These are phyloP conservation scores for Geotrichum ghanense DNA, from an alignment of 805 yeast species.

Conservation along the genomic window DNA sequence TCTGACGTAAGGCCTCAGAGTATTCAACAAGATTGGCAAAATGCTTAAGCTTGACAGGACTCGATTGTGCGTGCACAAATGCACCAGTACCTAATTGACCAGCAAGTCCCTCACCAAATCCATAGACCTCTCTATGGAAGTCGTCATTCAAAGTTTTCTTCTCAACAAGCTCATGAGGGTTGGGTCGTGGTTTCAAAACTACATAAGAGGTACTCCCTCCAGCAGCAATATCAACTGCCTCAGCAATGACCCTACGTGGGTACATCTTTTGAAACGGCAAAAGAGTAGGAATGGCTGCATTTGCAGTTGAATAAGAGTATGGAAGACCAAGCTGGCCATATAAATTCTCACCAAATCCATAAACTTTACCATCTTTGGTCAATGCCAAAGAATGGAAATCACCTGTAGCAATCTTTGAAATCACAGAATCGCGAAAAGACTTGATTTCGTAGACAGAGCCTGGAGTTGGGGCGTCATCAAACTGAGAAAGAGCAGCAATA, in stretches of 20 bases:
- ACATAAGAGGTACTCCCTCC: constrained; percentile 53
- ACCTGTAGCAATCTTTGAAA: constrained; percentile 61
- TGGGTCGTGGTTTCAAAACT: constrained; percentile 13
- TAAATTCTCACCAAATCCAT: constrained; percentile 77
- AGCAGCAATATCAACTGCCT: constrained; percentile 41
- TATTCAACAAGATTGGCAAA: constrained; percentile 40
- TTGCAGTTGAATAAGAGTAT: constrained; percentile 53
- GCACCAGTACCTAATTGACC: constrained; percentile 82
- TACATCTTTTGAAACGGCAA: constrained; percentile 33
- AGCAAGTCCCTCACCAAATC: constrained; percentile 74
- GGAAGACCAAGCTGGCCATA: constrained; percentile 78
- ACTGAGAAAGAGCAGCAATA: constrained; percentile 58
- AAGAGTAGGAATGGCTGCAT: constrained; percentile 57
- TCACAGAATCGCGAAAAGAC: constrained; percentile 39
- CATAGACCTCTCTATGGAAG: constrained; percentile 24
- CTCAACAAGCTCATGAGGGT: constrained; percentile 6
- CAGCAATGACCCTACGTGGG: constrained; percentile 27
- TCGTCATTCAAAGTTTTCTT: constrained; percentile 20
- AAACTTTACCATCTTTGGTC: constrained; percentile 58
- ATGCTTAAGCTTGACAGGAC: constrained; percentile 48
- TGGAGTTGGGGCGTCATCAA: constrained; percentile 40
- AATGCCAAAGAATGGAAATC: constrained; percentile 57
- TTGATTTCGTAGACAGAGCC: constrained; percentile 43
- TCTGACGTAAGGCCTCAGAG: constrained; percentile 33
- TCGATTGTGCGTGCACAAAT: constrained; percentile 59